Percentiles rank a stretch among this genome's conserved stretches.
These are phyloP conservation scores for Ascodesmis nigricans DNA, from an alignment of 495 filamentous ascomycete species.

Conservation along the genomic window DNA sequence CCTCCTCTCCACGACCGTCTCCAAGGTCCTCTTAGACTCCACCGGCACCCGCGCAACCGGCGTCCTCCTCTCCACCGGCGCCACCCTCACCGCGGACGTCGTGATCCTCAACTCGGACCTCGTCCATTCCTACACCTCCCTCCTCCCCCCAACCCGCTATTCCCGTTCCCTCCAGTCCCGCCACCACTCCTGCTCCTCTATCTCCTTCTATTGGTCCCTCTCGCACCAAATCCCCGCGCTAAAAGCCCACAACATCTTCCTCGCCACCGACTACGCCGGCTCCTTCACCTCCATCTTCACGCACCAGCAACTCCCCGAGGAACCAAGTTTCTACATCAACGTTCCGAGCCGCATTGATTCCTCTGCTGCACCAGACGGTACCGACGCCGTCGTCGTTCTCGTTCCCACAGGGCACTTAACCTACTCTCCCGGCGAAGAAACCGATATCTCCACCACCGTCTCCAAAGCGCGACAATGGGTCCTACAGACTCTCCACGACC, in stretches of 20 bases:
- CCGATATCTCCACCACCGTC: conserved; percentile 36
- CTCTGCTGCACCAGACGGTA: conserved; percentile 37
- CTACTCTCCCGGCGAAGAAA: conserved; percentile 18
- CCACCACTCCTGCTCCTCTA: conserved; percentile 39
- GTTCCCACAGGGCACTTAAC: conserved; percentile 43
- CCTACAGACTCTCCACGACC: conserved; percentile 31
- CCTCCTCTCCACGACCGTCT: conserved; percentile 31
- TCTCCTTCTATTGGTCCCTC: conserved; percentile 55
- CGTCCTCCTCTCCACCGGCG: conserved; percentile 30
- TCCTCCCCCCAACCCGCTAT: conserved; percentile 30
- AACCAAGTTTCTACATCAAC: conserved; percentile 54
- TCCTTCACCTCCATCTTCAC: conserved; percentile 53
- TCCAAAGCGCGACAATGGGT: conserved; percentile 30
- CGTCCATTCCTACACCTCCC: conserved; percentile 45
- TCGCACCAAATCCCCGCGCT: conserved; percentile 33
- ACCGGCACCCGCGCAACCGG: conserved; percentile 31
- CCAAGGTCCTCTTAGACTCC: conserved; percentile 26
- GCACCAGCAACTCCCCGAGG: conserved; percentile 34
- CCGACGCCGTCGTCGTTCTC: conserved; percentile 40
- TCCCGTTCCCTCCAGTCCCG: conserved; percentile 28
- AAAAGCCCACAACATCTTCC: conserved; percentile 50
- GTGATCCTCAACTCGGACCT: conserved; percentile 48
- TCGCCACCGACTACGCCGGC: conserved; percentile 43
- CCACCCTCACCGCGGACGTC: conserved; percentile 33
- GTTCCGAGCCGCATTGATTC: conserved; percentile 44